Conservation (phyloP, 768 basidiomycete genomes). For the Amanita pallidorosea region DNA sequence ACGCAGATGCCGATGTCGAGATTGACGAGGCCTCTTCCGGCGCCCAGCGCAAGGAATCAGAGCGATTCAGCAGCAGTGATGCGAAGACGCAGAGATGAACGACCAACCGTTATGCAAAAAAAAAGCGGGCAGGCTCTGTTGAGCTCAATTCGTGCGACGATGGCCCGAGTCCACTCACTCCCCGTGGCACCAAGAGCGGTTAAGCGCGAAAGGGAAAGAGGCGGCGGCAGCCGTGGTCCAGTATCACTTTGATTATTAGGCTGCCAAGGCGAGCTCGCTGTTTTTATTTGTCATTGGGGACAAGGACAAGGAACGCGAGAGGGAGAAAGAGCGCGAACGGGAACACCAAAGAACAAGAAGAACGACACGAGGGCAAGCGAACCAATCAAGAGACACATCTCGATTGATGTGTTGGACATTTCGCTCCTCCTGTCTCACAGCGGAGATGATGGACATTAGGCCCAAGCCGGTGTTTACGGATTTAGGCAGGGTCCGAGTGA, state of each 20-base stretch:
- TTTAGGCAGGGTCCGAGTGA: no score
- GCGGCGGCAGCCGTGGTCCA: constrained; percentile 13
- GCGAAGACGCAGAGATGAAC: constrained; percentile 9
- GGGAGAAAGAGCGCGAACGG: background rate
- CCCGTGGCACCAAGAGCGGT: background rate
- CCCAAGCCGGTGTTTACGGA: background rate
- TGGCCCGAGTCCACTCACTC: background rate
- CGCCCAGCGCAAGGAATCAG: background rate
- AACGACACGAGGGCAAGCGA: background rate
- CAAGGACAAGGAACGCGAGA: no score
- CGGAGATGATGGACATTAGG: background rate
- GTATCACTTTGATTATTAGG: constrained; percentile 14
- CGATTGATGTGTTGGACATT: constrained; percentile 3
- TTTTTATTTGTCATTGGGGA: constrained; percentile 5
- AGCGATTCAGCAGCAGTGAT: background rate
- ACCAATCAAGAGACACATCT: background rate
- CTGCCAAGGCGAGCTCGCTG: constrained; percentile 9
- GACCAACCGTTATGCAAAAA: no score
- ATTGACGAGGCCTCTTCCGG: background rate
- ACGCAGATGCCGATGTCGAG: constrained; percentile 15
- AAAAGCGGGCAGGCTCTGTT: no score
- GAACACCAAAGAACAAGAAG: background rate
- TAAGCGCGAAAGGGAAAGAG: constrained; percentile 1
- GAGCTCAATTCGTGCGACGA: background rate
- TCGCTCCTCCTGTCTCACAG: background rate